These are phyloP conservation scores for Apiospora arundinis DNA, from an alignment of 2,329 filamentous ascomycete genomes.

Conservation along the genomic window DNA sequence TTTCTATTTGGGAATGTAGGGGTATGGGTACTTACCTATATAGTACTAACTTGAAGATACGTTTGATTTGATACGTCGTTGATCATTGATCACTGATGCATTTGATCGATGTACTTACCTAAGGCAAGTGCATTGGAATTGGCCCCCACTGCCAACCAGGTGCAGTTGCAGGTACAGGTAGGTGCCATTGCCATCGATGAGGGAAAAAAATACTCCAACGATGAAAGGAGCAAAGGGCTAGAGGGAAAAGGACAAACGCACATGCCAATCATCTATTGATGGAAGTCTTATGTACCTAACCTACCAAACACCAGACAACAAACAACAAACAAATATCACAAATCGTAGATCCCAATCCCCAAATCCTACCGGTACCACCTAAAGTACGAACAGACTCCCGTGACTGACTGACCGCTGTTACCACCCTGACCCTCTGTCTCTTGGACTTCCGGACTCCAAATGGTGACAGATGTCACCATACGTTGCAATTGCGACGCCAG, in stretches of 20 bases:
- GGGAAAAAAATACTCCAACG: too few relatives aligned
- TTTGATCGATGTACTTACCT: not conserved
- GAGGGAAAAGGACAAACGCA: not conserved
- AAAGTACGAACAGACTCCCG: constrained; percentile 1
- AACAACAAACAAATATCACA: not conserved
- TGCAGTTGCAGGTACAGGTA: too few relatives aligned
- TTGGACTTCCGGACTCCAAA: constrained; percentile 2
- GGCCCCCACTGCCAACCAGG: not conserved
- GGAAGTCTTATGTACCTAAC: too few relatives aligned
- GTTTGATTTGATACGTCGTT: not conserved
- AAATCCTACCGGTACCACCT: too few relatives aligned
- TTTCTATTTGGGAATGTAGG: not conserved
- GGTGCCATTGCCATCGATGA: not conserved
- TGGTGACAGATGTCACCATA: not conserved
- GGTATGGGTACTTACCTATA: not conserved
- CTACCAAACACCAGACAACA: not conserved
- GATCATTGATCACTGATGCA: not conserved
- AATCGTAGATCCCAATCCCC: constrained; percentile 4
- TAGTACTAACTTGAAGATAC: not conserved
- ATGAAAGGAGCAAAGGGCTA: not conserved
- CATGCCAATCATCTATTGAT: not conserved
- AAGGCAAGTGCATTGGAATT: not conserved
- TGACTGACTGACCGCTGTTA: not conserved
- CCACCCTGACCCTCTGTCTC: not conserved
- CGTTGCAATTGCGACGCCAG: constrained; percentile 6